Evolutionary conservation across 352 stramenopile genomes (phyloP), one percentile per base, ranked within the genome.

Genomic region (Phytopythium vexans): DNA sequence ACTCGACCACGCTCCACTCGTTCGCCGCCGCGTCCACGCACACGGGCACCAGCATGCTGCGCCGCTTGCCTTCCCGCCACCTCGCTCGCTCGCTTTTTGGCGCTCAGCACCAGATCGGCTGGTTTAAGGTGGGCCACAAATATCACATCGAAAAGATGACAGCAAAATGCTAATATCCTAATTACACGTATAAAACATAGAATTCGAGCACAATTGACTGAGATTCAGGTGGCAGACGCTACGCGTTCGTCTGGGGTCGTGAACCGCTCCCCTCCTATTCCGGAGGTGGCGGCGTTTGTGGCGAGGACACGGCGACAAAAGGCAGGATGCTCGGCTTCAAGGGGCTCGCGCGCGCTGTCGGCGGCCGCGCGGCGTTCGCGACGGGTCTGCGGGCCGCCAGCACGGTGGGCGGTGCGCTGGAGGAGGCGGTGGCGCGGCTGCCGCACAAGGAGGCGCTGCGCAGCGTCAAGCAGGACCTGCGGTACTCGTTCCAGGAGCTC

Each of bases 401-500:
- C 48, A 92, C 80, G 5, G 70, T 94, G 21, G 82, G 86, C 46
- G 80, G 62, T 32, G 54, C 77, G 6, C 67, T 94, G 37, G 80
- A 91, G n/a, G 78, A 86, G 47, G 83, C 86, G 6, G 83, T 94
- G 34, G 62, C 72, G 41, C 75, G 80, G 16, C 63, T 95, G 54
- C 86, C 86, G 52, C 86, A 95, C 68, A 92, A 91, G 69, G 86
- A 95, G 54, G 86, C 83, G 52, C 72, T 95, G 58, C 86, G 79
- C 52, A 88, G 70, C 62, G 69, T 93, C 50, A 83, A 86, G 64
- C 80, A 92, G 68, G 86, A 94, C 58, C 64, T 93, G 44, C 86
- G 83, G 50, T 92, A 78, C 75, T 93, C 82, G 56, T 95, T 86
- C 70, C 72, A 88, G 67, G 83, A 95, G 62, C 79, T 95, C n/a